Conservation (phyloP, 306 rosid genomes). For the Vigna radiata region DNA sequence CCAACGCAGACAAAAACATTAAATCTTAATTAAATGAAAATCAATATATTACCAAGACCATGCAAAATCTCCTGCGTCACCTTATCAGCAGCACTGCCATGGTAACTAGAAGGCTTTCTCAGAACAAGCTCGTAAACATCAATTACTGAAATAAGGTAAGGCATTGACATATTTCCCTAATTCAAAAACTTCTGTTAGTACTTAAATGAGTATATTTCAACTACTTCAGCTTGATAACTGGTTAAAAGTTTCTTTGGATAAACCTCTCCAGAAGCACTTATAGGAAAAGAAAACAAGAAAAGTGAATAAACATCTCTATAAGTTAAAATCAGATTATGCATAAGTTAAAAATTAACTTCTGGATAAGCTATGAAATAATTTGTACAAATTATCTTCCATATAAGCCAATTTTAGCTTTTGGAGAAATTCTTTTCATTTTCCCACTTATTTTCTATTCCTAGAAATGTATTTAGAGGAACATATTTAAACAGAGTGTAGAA, state of each 20-base stretch:
- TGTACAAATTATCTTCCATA: neutral
- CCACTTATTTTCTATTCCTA: neutral
- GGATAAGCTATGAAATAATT: neutral
- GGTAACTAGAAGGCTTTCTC: conserved; percentile 70
- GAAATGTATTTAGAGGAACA: no score
- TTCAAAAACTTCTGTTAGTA: conserved; percentile 51
- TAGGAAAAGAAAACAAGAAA: no score
- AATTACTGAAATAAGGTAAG: conserved; percentile 82
- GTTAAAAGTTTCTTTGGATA: neutral
- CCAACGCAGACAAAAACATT: conserved; percentile 1
- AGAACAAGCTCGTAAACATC: conserved; percentile 80
- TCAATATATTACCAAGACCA: conserved; percentile 80
- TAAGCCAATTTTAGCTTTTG: neutral
- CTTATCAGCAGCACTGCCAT: conserved; percentile 69
- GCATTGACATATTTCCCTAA: conserved; percentile 89
- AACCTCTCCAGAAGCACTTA: neutral
- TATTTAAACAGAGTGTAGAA: neutral
- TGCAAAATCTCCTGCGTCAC: conserved; percentile 96
- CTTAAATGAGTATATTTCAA: conserved; percentile 40
- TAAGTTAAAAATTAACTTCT: neutral
- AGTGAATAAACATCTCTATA: neutral
- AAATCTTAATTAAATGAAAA: conserved; percentile 33
- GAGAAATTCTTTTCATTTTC: neutral
- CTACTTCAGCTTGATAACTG: conserved; percentile 35
- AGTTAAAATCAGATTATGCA: neutral